A percentile compares a stretch with the other conserved stretches of the same genome.
These are phyloP conservation scores for Sporothrix brasiliensis DNA, from an alignment of 2,329 filamentous ascomycete genomes.

Conservation along the genomic window DNA sequence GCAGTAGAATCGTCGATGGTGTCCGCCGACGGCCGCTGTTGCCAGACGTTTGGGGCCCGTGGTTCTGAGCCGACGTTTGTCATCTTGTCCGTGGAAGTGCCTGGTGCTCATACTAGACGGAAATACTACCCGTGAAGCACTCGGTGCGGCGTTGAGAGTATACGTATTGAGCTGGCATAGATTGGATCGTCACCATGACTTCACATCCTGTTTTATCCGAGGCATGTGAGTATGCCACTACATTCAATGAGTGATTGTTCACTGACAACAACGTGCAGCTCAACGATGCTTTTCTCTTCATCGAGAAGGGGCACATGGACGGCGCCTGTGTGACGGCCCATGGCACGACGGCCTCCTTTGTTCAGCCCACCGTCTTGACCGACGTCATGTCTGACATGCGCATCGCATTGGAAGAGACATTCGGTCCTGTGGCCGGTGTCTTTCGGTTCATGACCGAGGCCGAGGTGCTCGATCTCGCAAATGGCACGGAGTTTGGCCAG, in stretches of 20 bases:
- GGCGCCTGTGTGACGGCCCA: constrained; percentile 75
- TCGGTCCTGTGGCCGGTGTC: constrained; percentile 87
- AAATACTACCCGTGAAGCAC: neutral
- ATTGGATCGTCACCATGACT: neutral
- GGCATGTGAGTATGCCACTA: neutral
- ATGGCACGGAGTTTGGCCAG: constrained; percentile 79
- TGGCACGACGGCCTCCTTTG: constrained; percentile 78
- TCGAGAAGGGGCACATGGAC: constrained; percentile 81
- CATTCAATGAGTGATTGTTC: neutral
- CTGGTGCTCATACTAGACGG: neutral
- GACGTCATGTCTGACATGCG: constrained; percentile 86
- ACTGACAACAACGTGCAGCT: constrained; percentile 53
- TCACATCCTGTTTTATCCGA: neutral
- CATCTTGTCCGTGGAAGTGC: neutral
- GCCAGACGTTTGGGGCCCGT: neutral
- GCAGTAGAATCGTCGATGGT: no score
- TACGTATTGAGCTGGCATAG: neutral
- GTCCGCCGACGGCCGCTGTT: neutral
- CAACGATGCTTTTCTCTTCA: constrained; percentile 75
- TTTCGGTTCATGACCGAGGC: constrained; percentile 88
- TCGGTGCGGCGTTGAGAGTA: neutral
- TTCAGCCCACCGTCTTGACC: constrained; percentile 78
- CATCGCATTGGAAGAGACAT: constrained; percentile 86
- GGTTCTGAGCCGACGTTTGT: neutral
- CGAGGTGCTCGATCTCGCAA: constrained; percentile 83